Conservation (phyloP, 2,329 filamentous ascomycete species). For the Fusarium fracticaudum region DNA sequence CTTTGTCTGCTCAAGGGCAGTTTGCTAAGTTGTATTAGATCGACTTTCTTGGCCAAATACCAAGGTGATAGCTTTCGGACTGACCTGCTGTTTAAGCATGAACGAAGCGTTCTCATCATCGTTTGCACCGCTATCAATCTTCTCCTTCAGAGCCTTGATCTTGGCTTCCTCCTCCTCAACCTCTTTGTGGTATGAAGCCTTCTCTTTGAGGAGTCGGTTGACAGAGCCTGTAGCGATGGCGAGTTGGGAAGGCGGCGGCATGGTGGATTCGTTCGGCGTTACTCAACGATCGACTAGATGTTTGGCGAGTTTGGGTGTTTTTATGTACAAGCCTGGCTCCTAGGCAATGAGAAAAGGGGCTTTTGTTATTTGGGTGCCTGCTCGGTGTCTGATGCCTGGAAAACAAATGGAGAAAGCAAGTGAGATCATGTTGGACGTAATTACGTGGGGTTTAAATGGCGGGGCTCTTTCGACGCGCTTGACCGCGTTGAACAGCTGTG, state of each 20-base stretch:
- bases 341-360: neutral
- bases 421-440: conserved; percentile 41
- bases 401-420: conserved; percentile 29
- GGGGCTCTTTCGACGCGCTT: conserved; percentile 34
- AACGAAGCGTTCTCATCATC: conserved; percentile 80
- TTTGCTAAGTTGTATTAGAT: conserved; percentile 62
- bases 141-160: conserved; percentile 73
- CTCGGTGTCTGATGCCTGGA: conserved; percentile 29
- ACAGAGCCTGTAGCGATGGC: conserved; percentile 83
- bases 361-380: conserved; percentile 32
- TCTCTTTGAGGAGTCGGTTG: conserved; percentile 88
- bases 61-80: conserved; percentile 35
- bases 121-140: conserved; percentile 59
- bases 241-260: conserved; percentile 82
- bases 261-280: conserved; percentile 49
- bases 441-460: conserved; percentile 40
- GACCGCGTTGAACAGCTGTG: neutral
- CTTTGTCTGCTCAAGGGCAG: conserved; percentile 87
- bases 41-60: neutral
- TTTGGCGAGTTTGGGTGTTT: neutral
- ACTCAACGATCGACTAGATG: neutral
- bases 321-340: neutral
- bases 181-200: conserved; percentile 89
- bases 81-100: conserved; percentile 86
- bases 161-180: conserved; percentile 77